These are phyloP conservation scores for Porogramme epimiltina DNA, from an alignment of 1,284 basidiomycete species.

Conservation along the genomic window DNA sequence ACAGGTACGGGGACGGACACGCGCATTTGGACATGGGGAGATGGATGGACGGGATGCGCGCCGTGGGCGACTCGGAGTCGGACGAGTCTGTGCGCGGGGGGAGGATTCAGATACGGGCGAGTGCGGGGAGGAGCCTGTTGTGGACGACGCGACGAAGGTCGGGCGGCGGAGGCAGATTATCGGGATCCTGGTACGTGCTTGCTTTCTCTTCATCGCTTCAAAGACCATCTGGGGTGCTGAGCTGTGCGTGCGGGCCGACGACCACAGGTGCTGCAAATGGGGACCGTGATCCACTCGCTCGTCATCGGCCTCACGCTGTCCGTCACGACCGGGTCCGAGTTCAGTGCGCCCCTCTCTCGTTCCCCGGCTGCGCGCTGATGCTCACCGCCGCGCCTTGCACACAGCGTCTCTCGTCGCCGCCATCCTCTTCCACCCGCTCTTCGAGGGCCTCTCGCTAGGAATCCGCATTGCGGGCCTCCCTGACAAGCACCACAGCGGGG, in stretches of 20 bases:
- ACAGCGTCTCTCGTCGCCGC: constrained; percentile 72
- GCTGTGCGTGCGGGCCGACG: too few species aligned
- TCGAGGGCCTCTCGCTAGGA: constrained; percentile 78
- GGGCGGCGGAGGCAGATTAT: constrained; percentile 62
- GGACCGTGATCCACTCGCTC: constrained; percentile 83
- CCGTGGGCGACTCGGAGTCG: constrained; percentile 7
- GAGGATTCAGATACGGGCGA: constrained; percentile 13
- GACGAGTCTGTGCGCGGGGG: neutral
- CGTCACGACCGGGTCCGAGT: constrained; percentile 67
- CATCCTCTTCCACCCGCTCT: constrained; percentile 78
- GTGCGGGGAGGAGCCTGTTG: constrained; percentile 20
- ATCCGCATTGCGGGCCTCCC: constrained; percentile 74
- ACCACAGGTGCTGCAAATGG: constrained; percentile 76
- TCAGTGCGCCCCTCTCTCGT: constrained; percentile 30
- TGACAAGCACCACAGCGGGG: constrained; percentile 29
- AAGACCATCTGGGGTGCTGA: too few species aligned
- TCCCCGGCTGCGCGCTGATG: too few species aligned
- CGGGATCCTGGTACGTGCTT: constrained; percentile 55
- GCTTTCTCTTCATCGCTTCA: too few species aligned
- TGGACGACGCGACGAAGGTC: constrained; percentile 34
- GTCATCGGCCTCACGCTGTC: constrained; percentile 75
- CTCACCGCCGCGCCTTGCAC: constrained; percentile 3
- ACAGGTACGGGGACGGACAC: constrained; percentile 24
- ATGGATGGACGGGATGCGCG: constrained; percentile 24
- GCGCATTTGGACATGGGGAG: constrained; percentile 30